Evolutionary conservation across 2,329 filamentous ascomycete species (phyloP).

Genomic region (Aspergillus felis): DNA sequence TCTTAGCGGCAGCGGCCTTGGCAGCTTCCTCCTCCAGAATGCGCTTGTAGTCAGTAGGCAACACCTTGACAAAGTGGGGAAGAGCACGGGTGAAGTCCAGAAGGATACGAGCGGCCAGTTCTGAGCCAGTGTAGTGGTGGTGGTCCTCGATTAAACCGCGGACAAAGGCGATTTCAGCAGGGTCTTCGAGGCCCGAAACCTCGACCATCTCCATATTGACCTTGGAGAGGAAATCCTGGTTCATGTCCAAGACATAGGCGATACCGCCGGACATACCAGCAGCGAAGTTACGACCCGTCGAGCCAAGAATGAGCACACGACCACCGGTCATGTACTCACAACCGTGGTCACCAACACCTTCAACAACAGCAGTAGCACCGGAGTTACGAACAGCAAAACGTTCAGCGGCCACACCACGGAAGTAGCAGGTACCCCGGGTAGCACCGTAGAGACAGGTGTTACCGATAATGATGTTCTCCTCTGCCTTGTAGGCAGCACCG

Average conservation of each 20-base stretch:
- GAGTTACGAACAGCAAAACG: conserved; percentile 96
- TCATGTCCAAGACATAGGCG: conserved; percentile 86
- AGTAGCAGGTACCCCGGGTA: conserved; percentile 86
- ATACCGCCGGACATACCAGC: conserved; percentile 99
- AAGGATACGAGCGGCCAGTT: conserved; percentile 85
- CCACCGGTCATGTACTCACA: conserved; percentile 99
- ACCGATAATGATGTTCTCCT: conserved; percentile 90
- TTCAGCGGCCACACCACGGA: conserved; percentile 94
- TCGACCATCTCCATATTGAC: conserved; percentile 98
- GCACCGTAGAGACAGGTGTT: conserved; percentile 96
- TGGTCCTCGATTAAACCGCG: conserved; percentile 93
- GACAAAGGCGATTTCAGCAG: conserved; percentile 81
- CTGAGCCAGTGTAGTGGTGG: conserved; percentile 95
- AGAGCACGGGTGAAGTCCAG: conserved; percentile 94
- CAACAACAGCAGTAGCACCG: conserved; percentile 90
- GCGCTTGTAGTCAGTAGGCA: conserved; percentile 94
- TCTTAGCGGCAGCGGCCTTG: conserved; percentile 81
- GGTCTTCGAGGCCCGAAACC: conserved; percentile 76
- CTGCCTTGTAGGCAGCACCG: conserved; percentile 86
- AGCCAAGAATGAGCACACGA: conserved; percentile 79
- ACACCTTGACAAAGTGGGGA: conserved; percentile 85
- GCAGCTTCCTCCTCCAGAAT: conserved; percentile 80
- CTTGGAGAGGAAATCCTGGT: conserved; percentile 85
- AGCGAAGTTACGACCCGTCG: conserved; percentile 92
- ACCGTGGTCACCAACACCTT: conserved; percentile 92